Base-by-base conservation (phyloP, 2,329 filamentous ascomycete genomes). In the Nothophaeocryptopus gaeumannii region DNA sequence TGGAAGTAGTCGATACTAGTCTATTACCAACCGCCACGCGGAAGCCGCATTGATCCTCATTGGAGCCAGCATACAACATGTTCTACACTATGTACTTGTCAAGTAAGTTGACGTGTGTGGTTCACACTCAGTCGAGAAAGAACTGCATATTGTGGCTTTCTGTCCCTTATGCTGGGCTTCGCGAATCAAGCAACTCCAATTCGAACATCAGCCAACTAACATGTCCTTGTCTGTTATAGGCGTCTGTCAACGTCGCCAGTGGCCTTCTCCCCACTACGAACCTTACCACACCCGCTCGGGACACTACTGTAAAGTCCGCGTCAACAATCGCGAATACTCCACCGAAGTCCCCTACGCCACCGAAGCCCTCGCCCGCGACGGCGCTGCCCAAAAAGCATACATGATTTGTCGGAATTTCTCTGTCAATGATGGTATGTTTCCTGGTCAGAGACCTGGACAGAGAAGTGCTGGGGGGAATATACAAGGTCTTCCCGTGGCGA, bases 341-440 rank as follows among this genome's bases (percentile, higher is more conserved):
- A 96, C 91, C 37, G 90, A 96, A 70, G 80, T 87, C 33, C 81
- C 85, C 57, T 95, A 93, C 74, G 84, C 88, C 68, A 88, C 86
- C 55, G 88, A 92, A 68, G 77, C 81, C 41, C 78, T 95, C 58
- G 92, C 92, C 39, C 88, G 90, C 67, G 91, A 97, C 71, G 93
- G 92, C 64, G 92, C 92, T 20, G 92, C 92, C 53, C 95, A 95
- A 82, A 87, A 90, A 55, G 92, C 92, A 50, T 97, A 96, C 73
- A 92, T 96, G 83, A 93, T 96, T 60, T 96, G 92, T 78, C 86
- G 90, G 58, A 96, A 96, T 78, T 96, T 96, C 74, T 95, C 89
- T 48, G 88, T 95, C 70, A 96, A 96, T 68, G 90, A 95, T 63
- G 92, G 92, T 68, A 96, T 95, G 89, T 82, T 80, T 57, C 82